phyloP scores from a whole-genome alignment of 345 rosid genomes.

The Gossypium sturtianum region DNA sequence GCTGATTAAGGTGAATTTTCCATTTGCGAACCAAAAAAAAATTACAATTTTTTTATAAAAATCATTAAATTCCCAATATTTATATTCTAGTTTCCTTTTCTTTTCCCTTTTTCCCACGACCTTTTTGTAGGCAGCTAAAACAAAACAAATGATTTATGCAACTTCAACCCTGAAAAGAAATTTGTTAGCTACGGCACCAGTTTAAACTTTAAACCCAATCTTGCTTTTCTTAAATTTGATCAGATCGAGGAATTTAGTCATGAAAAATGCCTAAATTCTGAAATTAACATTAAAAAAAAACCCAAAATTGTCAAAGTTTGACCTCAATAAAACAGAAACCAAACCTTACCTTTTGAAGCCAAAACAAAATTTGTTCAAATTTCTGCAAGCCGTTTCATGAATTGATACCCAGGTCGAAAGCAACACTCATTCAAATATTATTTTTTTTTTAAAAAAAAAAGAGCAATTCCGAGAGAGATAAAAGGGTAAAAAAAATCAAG shows the following conservation, averaged over 20 bases:
- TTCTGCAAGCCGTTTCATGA: constrained; percentile 5
- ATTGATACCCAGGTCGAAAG: constrained; percentile 8
- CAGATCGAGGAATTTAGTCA: constrained; percentile 17
- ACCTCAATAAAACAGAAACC: constrained; percentile 24
- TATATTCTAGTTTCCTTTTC: constrained; percentile 10
- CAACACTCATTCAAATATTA: constrained; percentile 11
- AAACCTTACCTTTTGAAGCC: constrained; percentile 25
- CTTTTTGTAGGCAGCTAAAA: background rate
- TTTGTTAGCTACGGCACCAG: constrained; percentile 6
- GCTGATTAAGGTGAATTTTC: constrained; percentile 23
- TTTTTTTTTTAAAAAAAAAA: background rate
- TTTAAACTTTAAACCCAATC: background rate
- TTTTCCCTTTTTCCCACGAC: background rate
- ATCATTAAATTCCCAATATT: constrained; percentile 7
- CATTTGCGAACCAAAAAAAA: constrained; percentile 16
- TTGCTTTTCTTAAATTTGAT: background rate
- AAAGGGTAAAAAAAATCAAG: constrained; percentile 17
- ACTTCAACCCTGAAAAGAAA: background rate
- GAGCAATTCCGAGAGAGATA: constrained; percentile 4
- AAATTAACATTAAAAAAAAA: background rate
- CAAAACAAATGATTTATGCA: background rate
- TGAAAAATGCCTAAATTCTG: background rate
- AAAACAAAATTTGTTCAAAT: constrained; percentile 12
- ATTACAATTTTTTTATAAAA: background rate
- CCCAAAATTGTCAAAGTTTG: constrained; percentile 9